Percentiles rank a stretch among this genome's conserved stretches.
phyloP scores from a whole-genome alignment of 2,329 filamentous ascomycete species.

The Botrytis hyacinthi region DNA sequence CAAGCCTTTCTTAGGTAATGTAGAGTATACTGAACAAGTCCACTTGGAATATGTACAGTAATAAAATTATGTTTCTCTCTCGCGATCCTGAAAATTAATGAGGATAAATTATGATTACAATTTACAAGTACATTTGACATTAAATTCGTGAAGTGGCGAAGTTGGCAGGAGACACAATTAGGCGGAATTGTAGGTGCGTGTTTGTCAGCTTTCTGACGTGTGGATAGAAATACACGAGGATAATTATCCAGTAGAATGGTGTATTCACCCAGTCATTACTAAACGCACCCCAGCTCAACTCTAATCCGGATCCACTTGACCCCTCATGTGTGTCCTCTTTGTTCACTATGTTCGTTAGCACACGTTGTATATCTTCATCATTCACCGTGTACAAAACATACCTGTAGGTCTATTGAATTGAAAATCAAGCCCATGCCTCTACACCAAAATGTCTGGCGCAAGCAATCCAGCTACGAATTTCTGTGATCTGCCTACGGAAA shows the following conservation, averaged over 20 bases:
- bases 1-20: too few species aligned
- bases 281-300: rapidly evolving
- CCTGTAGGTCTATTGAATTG: not conserved
- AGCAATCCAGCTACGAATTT: not conserved
- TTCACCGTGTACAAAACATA: not conserved
- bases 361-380: not conserved
- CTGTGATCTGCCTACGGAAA: not conserved
- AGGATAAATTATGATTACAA: not conserved
- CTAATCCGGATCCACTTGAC: not conserved
- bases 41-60: not conserved
- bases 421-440: not conserved
- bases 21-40: not conserved
- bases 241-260: not conserved
- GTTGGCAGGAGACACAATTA: not conserved
- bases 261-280: rapidly evolving
- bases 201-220: rapidly evolving
- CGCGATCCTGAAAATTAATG: not conserved
- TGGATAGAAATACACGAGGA: not conserved
- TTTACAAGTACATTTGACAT: not conserved
- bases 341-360: not conserved
- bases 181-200: not conserved
- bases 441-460: not conserved
- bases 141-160: not conserved
- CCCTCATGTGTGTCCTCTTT: not conserved
- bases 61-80: not conserved